Conservation (phyloP, 2,329 filamentous ascomycete genomes). For the Aspergillus sp. region DNA sequence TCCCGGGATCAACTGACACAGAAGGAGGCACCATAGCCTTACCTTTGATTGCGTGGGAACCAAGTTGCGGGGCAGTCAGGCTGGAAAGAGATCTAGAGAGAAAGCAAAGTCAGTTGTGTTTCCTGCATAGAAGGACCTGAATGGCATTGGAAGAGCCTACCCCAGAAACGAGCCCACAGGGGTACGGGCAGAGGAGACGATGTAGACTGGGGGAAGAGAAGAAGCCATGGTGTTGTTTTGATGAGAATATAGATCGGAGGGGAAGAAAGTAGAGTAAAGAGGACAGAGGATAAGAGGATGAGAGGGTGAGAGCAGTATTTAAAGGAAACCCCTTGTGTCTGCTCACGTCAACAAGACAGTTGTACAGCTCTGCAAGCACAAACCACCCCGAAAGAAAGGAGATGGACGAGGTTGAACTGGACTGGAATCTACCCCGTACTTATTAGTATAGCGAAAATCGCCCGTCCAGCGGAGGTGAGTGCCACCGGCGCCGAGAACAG, state of each 20-base stretch:
- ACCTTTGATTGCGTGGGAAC: slow-evolving; percentile 90
- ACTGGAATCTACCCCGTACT: background rate
- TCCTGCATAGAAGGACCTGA: background rate
- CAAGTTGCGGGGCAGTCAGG: slow-evolving; percentile 76
- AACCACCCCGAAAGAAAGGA: background rate
- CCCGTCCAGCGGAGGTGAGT: too few relatives aligned
- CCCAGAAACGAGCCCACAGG: slow-evolving; percentile 92
- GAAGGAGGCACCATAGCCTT: slow-evolving; percentile 25
- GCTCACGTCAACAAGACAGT: background rate
- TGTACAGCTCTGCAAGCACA: background rate
- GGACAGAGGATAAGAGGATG: too few relatives aligned
- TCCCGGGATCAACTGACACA: background rate
- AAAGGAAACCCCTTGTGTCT: too few relatives aligned
- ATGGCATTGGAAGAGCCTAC: slow-evolving; percentile 44
- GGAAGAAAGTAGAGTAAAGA: too few relatives aligned
- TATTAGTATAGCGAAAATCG: background rate
- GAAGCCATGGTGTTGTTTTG: slow-evolving; percentile 52
- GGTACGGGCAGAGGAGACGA: slow-evolving; percentile 84
- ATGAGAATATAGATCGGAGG: too few relatives aligned
- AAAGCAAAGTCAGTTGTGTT: slow-evolving; percentile 8
- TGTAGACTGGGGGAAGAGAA: slow-evolving; percentile 81
- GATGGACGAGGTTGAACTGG: background rate
- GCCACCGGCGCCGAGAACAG: too few relatives aligned
- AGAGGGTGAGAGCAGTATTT: too few relatives aligned
- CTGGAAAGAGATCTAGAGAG: slow-evolving; percentile 69